phyloP scores from a whole-genome alignment of 2,329 filamentous ascomycete species.

The Neonectria magnoliae region DNA sequence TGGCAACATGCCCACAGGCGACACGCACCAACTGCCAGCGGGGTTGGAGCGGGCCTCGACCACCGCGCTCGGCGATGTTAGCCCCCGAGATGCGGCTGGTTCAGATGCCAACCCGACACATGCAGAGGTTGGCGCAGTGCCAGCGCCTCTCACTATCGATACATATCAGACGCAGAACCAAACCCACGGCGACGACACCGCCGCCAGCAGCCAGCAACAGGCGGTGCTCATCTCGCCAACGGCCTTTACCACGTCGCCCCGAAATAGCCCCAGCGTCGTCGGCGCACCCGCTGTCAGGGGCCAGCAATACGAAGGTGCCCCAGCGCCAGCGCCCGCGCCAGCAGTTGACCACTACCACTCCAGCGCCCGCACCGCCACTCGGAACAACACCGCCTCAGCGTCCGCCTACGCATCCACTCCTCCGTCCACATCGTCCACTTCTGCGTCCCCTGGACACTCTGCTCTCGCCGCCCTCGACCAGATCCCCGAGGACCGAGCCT shows the following conservation, averaged over 20 bases:
- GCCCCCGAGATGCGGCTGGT: conserved; percentile 28
- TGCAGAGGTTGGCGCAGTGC: conserved; percentile 9
- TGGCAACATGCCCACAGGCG: conserved; percentile 30
- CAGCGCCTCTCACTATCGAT: neutral
- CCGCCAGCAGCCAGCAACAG: conserved; percentile 5
- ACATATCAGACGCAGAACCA: conserved; percentile 1
- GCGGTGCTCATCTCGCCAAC: conserved; percentile 34
- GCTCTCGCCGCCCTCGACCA: conserved; percentile 25
- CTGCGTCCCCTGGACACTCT: conserved; percentile 35
- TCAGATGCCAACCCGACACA: conserved; percentile 30
- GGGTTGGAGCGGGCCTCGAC: conserved; percentile 25
- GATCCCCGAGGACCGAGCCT: conserved; percentile 28
- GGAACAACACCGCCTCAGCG: conserved; percentile 30
- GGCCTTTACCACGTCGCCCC: conserved; percentile 28
- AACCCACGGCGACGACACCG: neutral
- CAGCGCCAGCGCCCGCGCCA: conserved; percentile 34
- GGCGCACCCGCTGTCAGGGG: conserved; percentile 36
- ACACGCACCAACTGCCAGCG: conserved; percentile 30
- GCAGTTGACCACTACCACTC: conserved; percentile 39
- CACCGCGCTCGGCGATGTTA: conserved; percentile 16
- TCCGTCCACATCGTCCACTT: conserved; percentile 21
- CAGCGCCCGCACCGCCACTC: conserved; percentile 34
- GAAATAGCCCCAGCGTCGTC: conserved; percentile 40
- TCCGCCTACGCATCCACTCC: conserved; percentile 18
- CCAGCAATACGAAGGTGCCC: conserved; percentile 38